phyloP scores from a whole-genome alignment of 805 yeast genomes.

The Metschnikowia picachoensis region DNA sequence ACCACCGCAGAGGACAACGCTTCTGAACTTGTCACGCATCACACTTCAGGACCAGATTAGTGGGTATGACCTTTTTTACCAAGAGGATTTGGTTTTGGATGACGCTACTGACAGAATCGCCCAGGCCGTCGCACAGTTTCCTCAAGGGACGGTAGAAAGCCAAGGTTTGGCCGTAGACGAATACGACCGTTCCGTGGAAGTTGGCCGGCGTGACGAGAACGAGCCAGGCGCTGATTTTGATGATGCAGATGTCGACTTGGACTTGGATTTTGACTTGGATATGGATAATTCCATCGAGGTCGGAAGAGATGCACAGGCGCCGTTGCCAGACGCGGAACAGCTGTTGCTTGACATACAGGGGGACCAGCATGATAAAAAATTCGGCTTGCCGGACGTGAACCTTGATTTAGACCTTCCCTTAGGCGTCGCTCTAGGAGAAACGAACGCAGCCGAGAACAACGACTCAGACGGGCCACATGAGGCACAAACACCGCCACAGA shows the following conservation, averaged over 20 bases:
- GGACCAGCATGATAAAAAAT: conserved; percentile 8
- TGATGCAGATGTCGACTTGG: conserved; percentile 5
- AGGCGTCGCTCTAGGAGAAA: conserved; percentile 4
- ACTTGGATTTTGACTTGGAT: conserved; percentile 35
- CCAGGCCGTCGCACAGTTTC: conserved; percentile 4
- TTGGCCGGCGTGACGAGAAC: conserved; percentile 36
- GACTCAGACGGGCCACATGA: conserved; percentile 16
- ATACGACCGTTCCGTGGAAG: conserved; percentile 60
- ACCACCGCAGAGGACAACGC: conserved; percentile 56
- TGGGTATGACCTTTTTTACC: conserved; percentile 66
- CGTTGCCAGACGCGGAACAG: conserved; percentile 17
- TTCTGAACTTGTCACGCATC: conserved; percentile 55
- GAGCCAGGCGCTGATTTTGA: conserved; percentile 5
- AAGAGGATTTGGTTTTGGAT: conserved; percentile 49
- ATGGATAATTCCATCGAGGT: conserved; percentile 50
- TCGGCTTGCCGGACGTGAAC: conserved; percentile 15
- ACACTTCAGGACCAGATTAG: conserved; percentile 76
- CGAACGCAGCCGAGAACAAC: conserved; percentile 9
- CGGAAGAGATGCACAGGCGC: conserved; percentile 42
- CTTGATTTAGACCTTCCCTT: conserved; percentile 26
- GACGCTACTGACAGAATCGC: conserved; percentile 17
- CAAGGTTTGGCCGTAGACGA: conserved; percentile 17
- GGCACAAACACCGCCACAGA: conserved; percentile 24
- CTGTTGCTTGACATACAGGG: conserved; percentile 14
- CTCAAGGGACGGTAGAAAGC: conserved; percentile 3